phyloP scores from a whole-genome alignment of 140 eudicot species.

The Flaveria floridana region DNA sequence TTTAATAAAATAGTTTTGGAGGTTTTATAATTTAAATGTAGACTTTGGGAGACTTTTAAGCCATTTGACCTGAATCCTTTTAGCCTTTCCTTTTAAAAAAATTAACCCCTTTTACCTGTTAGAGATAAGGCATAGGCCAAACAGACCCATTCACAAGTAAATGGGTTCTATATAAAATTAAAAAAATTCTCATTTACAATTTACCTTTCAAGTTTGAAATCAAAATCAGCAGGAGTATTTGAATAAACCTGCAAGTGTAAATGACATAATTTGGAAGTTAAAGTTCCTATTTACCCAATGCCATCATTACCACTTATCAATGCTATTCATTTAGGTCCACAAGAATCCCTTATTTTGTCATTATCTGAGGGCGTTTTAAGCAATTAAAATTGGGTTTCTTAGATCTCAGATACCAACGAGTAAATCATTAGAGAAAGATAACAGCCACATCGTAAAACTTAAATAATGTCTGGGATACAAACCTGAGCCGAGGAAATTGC shows the following conservation, averaged over 20 bases:
- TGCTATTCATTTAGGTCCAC: too few relatives aligned
- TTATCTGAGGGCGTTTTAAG: too few relatives aligned
- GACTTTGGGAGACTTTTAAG: too few relatives aligned
- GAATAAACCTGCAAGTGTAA: constrained; percentile 70
- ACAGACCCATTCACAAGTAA: not conserved
- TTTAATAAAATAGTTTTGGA: not conserved
- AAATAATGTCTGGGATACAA: constrained; percentile 9
- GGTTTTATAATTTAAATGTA: too few relatives aligned
- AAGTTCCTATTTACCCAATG: not conserved
- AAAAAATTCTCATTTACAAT: not conserved
- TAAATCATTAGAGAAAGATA: too few relatives aligned
- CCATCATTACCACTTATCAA: not conserved
- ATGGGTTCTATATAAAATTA: not conserved
- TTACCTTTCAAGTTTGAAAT: constrained; percentile 88
- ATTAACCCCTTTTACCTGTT: not conserved
- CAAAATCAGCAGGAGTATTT: constrained; percentile 96
- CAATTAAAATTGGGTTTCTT: too few relatives aligned
- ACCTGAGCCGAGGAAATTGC: constrained; percentile 97
- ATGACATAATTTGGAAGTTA: not conserved
- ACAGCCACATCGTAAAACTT: too few relatives aligned
- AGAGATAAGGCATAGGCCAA: constrained; percentile 12
- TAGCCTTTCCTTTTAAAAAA: too few relatives aligned
- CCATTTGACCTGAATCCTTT: too few relatives aligned
- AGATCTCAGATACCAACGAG: too few relatives aligned
- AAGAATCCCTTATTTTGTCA: too few relatives aligned